phyloP scores from a whole-genome alignment of 2,329 filamentous ascomycete species.

The Alternaria angustiovoidea region DNA sequence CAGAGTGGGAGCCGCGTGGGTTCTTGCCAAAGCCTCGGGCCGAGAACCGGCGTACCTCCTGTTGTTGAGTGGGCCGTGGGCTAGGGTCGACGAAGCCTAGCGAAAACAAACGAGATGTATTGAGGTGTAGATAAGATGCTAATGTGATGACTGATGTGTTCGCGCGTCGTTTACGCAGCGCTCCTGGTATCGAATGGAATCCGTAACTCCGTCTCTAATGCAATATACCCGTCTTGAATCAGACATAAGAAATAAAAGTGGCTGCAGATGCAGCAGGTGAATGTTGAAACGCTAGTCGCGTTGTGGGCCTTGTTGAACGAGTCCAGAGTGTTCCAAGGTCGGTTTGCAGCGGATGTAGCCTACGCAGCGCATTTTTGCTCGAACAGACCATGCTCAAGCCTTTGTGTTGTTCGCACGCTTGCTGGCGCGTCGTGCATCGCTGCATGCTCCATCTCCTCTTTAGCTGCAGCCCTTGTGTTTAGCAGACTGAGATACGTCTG shows the following conservation, averaged over 20 bases:
- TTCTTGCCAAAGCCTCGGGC: slow-evolving; percentile 1
- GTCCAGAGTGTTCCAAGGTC: neutral
- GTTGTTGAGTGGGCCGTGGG: slow-evolving; percentile 5
- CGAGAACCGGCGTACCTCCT: neutral
- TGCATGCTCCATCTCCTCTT: slow-evolving; percentile 51
- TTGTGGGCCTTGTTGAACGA: neutral
- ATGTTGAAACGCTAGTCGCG: slow-evolving; percentile 5
- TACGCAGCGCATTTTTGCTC: slow-evolving; percentile 31
- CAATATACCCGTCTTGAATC: slow-evolving; percentile 6
- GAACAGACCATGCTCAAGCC: slow-evolving; percentile 7
- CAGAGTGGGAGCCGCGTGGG: slow-evolving; percentile 7
- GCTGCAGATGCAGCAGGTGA: neutral
- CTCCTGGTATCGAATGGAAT: slow-evolving; percentile 13
- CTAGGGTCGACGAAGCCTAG: neutral
- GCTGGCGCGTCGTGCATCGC: slow-evolving; percentile 7
- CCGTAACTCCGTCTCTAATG: slow-evolving; percentile 21
- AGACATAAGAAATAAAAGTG: slow-evolving; percentile 18
- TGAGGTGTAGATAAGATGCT: slow-evolving; percentile 6
- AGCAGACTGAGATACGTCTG: slow-evolving; percentile 88
- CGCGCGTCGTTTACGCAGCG: slow-evolving; percentile 3
- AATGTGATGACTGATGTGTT: neutral
- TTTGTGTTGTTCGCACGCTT: slow-evolving; percentile 4
- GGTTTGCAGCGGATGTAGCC: neutral
- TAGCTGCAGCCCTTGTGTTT: slow-evolving; percentile 74
- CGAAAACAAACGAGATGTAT: neutral